Evolutionary conservation across 2,329 filamentous ascomycete species (phyloP).

Genomic region (Sclerotinia nivalis): DNA sequence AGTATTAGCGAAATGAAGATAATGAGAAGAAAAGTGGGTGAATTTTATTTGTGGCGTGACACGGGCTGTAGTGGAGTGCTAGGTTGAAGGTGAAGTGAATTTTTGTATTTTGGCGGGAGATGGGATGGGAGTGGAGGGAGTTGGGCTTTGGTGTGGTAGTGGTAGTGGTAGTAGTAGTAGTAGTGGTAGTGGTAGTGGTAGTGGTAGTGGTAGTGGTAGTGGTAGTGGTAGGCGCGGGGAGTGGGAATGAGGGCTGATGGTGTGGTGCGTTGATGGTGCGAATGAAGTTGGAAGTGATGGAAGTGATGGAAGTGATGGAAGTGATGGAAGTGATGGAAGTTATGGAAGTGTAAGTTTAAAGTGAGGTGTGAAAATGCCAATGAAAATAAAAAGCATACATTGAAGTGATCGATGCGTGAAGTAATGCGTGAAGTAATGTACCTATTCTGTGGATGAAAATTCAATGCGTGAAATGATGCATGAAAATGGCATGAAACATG

Average conservation of each 20-base stretch:
- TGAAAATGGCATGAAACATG: no score
- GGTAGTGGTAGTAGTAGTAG: no score
- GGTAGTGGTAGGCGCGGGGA: no score
- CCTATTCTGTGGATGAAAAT: background rate
- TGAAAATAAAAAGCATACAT: background rate
- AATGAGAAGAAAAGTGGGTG: background rate
- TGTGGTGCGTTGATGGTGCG: no score
- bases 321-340: no score
- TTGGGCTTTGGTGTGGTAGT: background rate
- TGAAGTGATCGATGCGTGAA: background rate
- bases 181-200: no score
- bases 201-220: no score
- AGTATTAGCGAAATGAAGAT: background rate
- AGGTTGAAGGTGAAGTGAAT: background rate
- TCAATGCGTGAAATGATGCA: background rate
- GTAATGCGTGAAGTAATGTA: background rate
- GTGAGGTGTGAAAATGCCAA: background rate
- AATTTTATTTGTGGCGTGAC: conserved; percentile 1
- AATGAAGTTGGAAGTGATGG: no score
- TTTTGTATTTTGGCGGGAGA: background rate
- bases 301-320: no score
- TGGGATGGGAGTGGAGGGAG: background rate
- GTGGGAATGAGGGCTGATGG: no score
- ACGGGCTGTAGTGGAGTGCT: background rate
- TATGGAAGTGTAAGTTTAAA: no score